Percentiles rank a stretch among this genome's conserved stretches.
phyloP scores from a whole-genome alignment of 192 early-diverging fungal genomes.

The Linnemannia elongata region DNA sequence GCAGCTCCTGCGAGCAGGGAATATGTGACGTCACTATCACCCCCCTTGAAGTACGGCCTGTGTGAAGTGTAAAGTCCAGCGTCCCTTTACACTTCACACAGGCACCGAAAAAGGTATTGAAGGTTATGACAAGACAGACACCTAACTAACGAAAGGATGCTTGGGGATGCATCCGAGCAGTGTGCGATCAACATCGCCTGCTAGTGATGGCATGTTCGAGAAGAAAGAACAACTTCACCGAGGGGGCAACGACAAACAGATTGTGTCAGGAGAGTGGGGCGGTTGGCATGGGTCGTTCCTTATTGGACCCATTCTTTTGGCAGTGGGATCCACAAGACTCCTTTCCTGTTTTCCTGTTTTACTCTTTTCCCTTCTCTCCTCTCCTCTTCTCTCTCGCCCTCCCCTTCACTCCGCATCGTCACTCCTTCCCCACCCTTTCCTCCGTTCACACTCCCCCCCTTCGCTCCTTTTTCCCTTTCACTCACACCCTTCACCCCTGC shows the following conservation, averaged over 20 bases:
- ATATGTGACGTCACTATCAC: background rate
- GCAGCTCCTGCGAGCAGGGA: background rate
- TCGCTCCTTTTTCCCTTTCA: background rate
- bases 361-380: background rate
- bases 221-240: no score
- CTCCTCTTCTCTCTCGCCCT: background rate
- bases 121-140: no score
- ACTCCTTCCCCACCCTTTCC: background rate
- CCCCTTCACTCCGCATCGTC: conserved; percentile 14
- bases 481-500: background rate
- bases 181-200: no score
- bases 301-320: no score
- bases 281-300: background rate
- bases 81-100: background rate
- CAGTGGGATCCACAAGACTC: no score
- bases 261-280: background rate
- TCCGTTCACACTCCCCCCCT: background rate
- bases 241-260: background rate
- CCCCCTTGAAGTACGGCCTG: no score
- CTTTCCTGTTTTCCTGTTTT: background rate
- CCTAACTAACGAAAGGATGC: no score
- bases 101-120: background rate
- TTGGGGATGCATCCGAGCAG: no score
- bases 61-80: no score
- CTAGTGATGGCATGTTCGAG: no score